phyloP scores from a whole-genome alignment of 352 stramenopile genomes.

The Phytophthora lateralis region DNA sequence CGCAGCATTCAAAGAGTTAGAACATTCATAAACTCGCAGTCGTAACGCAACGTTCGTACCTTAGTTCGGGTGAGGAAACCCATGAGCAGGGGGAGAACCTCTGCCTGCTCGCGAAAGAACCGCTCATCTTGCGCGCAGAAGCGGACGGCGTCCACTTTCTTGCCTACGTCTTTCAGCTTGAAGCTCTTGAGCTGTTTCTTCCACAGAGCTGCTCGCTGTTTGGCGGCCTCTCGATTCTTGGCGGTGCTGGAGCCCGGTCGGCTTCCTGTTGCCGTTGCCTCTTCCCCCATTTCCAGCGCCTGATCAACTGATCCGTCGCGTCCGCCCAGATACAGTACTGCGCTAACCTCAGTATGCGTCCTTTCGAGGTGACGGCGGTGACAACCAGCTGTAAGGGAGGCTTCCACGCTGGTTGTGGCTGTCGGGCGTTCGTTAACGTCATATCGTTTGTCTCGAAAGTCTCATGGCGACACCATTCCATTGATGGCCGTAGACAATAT shows the following conservation, averaged over 20 bases:
- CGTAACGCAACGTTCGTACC: conserved; percentile 29
- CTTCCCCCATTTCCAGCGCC: conserved; percentile 29
- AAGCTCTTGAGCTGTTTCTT: conserved; percentile 70
- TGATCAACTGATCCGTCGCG: conserved; percentile 20
- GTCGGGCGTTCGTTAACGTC: not conserved
- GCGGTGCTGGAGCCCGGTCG: conserved; percentile 24
- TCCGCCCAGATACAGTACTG: not conserved
- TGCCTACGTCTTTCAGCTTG: conserved; percentile 68
- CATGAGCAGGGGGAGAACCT: conserved; percentile 59
- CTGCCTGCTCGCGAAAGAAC: conserved; percentile 62
- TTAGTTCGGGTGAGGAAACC: conserved; percentile 56
- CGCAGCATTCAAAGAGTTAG: conserved; percentile 7
- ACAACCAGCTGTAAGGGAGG: not conserved
- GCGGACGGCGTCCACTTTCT: conserved; percentile 61
- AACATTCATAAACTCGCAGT: not conserved
- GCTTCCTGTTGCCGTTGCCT: not conserved
- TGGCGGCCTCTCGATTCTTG: conserved; percentile 30
- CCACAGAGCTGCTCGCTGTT: conserved; percentile 44
- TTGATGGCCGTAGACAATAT: not conserved
- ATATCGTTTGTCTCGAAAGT: not conserved
- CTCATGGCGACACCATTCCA: not conserved
- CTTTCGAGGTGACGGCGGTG: conserved; percentile 16
- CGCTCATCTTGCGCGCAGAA: conserved; percentile 57
- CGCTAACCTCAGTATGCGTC: conserved; percentile 4
- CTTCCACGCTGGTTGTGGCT: not conserved